Base-by-base conservation (phyloP, 2,329 filamentous ascomycete species). In the Sporothrix pallida region DNA sequence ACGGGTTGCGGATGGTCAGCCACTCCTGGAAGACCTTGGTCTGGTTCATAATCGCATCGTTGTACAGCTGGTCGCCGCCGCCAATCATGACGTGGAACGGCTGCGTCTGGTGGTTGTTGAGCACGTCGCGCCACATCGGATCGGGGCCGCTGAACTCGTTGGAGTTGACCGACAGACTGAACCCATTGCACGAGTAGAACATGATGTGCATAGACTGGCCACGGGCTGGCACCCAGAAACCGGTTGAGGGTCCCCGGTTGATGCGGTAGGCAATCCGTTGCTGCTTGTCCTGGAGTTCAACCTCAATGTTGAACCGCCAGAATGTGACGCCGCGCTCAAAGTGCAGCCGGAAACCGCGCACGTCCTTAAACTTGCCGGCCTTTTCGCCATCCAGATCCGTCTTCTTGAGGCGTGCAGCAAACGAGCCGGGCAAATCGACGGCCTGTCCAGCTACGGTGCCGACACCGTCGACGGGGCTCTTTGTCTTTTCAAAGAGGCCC, bases 81-180 rank as follows among this genome's bases (percentile, higher is more conserved):
- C 96, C 97, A 77, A 99, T 88, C 96, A 99, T 99, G 72, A 97
- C 94, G 81, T 99, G 97, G 84, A 98, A 99, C 1, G 96, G 96
- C 71, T 91, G 89, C 58, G 91, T 93, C 81, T 97, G 95, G 80
- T 99, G 96, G 26, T 86, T 93, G 81, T 98, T 98, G 75, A 98
- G 86, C 6, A 98, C 94, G 80, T 99, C 96, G 72, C 95, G 91
- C 96, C 97, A 99, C 83, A 99, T 87, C 1, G 96, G 96, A 82
- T 99, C 96, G 0, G 97, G 96, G 0, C 96, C 96, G 79, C 92
- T 96, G 80, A 98, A 92, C 63, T 91, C 87, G 79, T 97, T 88
- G 0, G 94, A 84, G 75, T 97, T 91, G 31, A 93, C 92, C 73
- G 89, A 92, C 70, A 92, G 81, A 78, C 93, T 95, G 84, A 99